Evolutionary conservation across 306 rosid species (phyloP).

Genomic region (Corylus heterophylla): DNA sequence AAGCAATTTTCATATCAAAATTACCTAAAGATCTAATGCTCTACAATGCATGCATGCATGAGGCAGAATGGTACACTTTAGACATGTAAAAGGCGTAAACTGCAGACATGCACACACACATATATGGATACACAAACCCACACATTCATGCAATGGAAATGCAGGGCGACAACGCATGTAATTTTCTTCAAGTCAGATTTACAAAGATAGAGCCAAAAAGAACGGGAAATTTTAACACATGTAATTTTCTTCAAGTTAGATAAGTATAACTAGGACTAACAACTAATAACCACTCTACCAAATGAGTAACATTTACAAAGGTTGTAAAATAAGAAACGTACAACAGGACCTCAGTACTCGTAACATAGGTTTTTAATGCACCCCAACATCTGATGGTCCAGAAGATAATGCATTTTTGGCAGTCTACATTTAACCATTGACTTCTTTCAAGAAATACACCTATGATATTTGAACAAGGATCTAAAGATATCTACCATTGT

Average conservation of each 20-base stretch:
- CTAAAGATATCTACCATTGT: slow-evolving; percentile 60
- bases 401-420: background rate
- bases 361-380: background rate
- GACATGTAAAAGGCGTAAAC: background rate
- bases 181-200: background rate
- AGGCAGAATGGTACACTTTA: background rate
- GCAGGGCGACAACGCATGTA: background rate
- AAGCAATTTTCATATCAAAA: background rate
- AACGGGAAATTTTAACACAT: background rate
- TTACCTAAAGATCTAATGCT: background rate
- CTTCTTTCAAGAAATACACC: background rate
- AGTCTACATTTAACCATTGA: background rate
- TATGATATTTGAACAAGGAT: slow-evolving; percentile 24
- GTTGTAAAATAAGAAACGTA: background rate
- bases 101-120: background rate
- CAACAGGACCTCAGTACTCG: slow-evolving; percentile 3
- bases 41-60: background rate
- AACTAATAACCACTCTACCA: background rate
- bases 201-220: background rate
- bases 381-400: slow-evolving; percentile 3
- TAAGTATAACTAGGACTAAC: background rate
- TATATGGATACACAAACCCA: background rate
- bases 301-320: background rate
- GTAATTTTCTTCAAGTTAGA: slow-evolving; percentile 10
- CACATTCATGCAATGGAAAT: background rate